Conservation (phyloP, 2,329 filamentous ascomycete genomes). For the Xylaria sp. region DNA sequence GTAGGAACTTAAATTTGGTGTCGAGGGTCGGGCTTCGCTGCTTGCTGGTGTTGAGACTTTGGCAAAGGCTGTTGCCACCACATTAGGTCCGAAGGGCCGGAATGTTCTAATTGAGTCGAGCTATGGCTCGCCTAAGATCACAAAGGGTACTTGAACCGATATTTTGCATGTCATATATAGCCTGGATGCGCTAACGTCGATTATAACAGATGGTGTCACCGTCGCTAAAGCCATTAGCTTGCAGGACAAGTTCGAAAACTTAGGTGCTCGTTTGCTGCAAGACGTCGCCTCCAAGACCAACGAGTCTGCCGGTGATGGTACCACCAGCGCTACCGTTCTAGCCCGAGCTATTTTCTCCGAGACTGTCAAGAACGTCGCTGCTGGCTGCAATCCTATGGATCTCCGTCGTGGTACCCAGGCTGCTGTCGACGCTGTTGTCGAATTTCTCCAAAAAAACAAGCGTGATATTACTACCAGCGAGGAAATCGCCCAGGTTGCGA, state of each 20-base stretch:
- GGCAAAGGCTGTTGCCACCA: slow-evolving; percentile 94
- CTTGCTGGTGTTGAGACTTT: slow-evolving; percentile 96
- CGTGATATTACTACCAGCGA: slow-evolving; percentile 96
- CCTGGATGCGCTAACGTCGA: slow-evolving; percentile 35
- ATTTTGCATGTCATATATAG: neutral
- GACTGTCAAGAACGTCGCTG: slow-evolving; percentile 99
- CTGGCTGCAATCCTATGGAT: slow-evolving; percentile 99
- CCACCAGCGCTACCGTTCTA: slow-evolving; percentile 96
- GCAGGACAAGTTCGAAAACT: slow-evolving; percentile 99
- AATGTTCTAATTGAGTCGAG: slow-evolving; percentile 99
- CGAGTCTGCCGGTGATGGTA: slow-evolving; percentile 98
- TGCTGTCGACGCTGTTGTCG: slow-evolving; percentile 92
- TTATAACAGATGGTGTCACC: slow-evolving; percentile 78
- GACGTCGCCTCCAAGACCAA: slow-evolving; percentile 99
- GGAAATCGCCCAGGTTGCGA: slow-evolving; percentile 97
- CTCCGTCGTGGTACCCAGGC: slow-evolving; percentile 96
- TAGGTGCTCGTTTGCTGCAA: slow-evolving; percentile 94
- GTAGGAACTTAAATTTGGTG: slow-evolving; percentile 97
- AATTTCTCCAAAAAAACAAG: slow-evolving; percentile 95
- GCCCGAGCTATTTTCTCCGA: slow-evolving; percentile 99
- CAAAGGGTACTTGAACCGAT: slow-evolving; percentile 78
- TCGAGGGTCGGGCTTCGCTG: slow-evolving; percentile 89
- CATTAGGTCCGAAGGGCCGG: slow-evolving; percentile 95
- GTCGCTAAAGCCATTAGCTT: slow-evolving; percentile 90
- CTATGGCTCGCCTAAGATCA: slow-evolving; percentile 99